Percentiles rank a stretch among this genome's conserved stretches.
Evolutionary conservation across 306 rosid genomes (phyloP).

Genomic region (Cucurbita argyrosperma): DNA sequence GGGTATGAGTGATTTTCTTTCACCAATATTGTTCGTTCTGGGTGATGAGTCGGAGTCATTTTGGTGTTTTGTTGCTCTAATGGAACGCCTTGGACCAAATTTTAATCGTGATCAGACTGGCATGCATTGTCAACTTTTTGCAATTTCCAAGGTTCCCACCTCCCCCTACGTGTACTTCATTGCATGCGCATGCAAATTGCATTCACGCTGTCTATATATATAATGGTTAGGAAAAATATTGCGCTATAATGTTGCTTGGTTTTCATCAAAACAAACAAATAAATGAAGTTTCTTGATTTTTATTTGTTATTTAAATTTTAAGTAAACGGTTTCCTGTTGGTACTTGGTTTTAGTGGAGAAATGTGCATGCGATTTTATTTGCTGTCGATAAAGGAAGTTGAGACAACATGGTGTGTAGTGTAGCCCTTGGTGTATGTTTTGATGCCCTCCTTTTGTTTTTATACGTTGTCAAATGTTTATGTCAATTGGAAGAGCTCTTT

Average conservation of each 20-base stretch:
- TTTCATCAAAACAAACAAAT: not conserved
- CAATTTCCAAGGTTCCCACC: constrained; percentile 68
- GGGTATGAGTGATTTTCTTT: constrained; percentile 98
- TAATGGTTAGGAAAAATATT: not conserved
- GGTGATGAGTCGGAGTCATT: constrained; percentile 83
- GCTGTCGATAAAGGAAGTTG: too few species aligned
- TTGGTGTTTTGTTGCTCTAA: constrained; percentile 91
- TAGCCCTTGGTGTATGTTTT: not conserved
- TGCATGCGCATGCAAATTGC: not conserved
- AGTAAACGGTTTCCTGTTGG: too few species aligned
- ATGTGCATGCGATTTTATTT: not conserved
- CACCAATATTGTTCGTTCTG: constrained; percentile 80
- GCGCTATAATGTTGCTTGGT: not conserved
- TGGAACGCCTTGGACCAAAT: constrained; percentile 97
- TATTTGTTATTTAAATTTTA: too few species aligned
- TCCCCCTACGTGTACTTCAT: constrained; percentile 12
- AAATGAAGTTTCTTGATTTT: not conserved
- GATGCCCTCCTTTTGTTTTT: not conserved
- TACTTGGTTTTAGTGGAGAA: too few species aligned
- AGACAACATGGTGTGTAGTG: not conserved
- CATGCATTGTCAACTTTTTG: constrained; percentile 99
- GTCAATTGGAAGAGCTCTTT: not conserved
- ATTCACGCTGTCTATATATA: not conserved
- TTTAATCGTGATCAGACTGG: constrained; percentile 98
- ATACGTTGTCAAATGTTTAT: too few species aligned